phyloP scores from a whole-genome alignment of 306 rosid genomes.

The Clitoria ternatea region DNA sequence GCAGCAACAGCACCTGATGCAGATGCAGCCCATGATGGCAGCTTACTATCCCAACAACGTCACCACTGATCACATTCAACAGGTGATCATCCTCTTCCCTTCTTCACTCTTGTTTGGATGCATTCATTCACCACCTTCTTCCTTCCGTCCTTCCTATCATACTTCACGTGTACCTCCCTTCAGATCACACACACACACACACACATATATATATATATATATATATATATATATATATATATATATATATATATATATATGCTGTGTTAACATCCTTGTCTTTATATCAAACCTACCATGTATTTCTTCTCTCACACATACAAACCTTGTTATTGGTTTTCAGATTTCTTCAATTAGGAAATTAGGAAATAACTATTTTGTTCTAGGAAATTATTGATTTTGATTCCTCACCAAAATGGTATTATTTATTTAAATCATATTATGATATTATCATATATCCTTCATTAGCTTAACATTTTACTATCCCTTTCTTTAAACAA shows the following conservation, averaged over 20 bases:
- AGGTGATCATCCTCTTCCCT: slow-evolving; percentile 35
- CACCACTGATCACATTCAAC: slow-evolving; percentile 99
- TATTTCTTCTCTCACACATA: too few species aligned
- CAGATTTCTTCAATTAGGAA: too few species aligned
- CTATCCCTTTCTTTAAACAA: slow-evolving; percentile 1
- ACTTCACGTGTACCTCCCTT: too few species aligned
- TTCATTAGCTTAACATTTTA: background rate
- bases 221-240: background rate
- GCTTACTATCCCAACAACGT: slow-evolving; percentile 95
- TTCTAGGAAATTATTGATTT: too few species aligned
- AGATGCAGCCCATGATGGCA: slow-evolving; percentile 99
- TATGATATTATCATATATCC: background rate
- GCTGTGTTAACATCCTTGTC: too few species aligned
- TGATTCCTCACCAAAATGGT: too few species aligned
- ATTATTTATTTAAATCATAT: background rate
- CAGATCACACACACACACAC: background rate
- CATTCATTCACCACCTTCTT: too few species aligned
- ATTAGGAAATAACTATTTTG: too few species aligned
- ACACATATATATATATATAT: background rate
- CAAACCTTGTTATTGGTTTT: too few species aligned
- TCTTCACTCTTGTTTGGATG: background rate
- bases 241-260: background rate
- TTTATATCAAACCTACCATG: too few species aligned
- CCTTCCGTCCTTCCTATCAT: too few species aligned
- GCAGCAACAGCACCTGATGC: slow-evolving; percentile 99